A percentile compares a stretch with the other conserved stretches of the same genome.
phyloP scores from a whole-genome alignment of 208 protist species.

The Crithidia brevicula region DNA sequence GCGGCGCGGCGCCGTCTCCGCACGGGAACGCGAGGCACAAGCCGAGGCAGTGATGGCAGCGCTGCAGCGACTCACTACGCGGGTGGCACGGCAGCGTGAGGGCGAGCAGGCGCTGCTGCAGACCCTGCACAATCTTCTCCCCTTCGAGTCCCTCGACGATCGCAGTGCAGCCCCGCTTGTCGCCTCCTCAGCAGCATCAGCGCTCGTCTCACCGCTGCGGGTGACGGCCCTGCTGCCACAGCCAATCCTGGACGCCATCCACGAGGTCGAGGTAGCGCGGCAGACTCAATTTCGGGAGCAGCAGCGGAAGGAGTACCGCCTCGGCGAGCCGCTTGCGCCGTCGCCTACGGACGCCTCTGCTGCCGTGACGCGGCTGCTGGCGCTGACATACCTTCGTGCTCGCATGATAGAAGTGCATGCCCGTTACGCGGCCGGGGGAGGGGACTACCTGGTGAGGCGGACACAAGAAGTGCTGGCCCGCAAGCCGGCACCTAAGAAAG shows the following conservation, averaged over 20 bases:
- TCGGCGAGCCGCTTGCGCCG: slow-evolving; percentile 13
- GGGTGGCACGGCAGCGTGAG: neutral
- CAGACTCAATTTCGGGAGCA: neutral
- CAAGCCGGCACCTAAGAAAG: neutral
- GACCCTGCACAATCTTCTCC: neutral
- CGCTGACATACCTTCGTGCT: slow-evolving; percentile 11
- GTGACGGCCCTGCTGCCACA: neutral
- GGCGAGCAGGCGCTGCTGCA: neutral
- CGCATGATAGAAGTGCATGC: slow-evolving; percentile 12
- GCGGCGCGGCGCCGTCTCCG: neutral
- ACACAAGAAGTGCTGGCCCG: no score
- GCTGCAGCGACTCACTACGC: slow-evolving; percentile 14
- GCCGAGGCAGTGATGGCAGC: slow-evolving; percentile 15
- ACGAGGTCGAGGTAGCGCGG: neutral
- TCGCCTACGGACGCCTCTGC: slow-evolving; percentile 10
- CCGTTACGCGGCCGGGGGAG: slow-evolving; percentile 1
- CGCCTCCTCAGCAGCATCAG: neutral
- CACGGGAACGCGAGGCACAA: slow-evolving; percentile 7
- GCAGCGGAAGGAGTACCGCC: slow-evolving; percentile 7
- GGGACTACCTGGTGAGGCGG: neutral
- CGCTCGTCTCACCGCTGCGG: neutral
- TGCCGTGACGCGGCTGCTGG: slow-evolving; percentile 10
- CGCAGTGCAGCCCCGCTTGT: neutral
- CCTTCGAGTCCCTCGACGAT: slow-evolving; percentile 13
- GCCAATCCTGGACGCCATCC: neutral